phyloP scores from a whole-genome alignment of 208 protist genomes.

The Leptomonas pyrrhocoris region DNA sequence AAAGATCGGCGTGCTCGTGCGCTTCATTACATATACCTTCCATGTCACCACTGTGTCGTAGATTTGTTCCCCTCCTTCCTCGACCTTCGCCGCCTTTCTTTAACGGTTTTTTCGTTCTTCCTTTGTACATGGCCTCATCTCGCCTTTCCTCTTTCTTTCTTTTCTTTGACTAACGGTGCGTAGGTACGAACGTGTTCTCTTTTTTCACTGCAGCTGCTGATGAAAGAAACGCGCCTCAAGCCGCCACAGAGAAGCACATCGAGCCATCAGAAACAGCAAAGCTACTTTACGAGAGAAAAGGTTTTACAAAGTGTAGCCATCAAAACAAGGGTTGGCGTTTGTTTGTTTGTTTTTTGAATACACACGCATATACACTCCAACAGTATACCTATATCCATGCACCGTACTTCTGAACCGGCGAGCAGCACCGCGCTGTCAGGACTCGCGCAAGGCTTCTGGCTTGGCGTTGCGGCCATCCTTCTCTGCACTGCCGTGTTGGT shows the following conservation, averaged over 20 bases:
- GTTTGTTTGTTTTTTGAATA: too few species aligned
- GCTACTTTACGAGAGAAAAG: too few species aligned
- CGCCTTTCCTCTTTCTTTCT: slow-evolving; percentile 15
- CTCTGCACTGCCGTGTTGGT: not conserved
- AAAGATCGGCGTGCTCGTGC: not conserved
- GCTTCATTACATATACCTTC: too few species aligned
- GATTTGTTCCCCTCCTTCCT: slow-evolving; percentile 7
- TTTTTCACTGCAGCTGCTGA: not conserved
- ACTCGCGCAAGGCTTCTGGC: not conserved
- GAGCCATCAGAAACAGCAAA: too few species aligned
- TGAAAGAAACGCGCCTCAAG: too few species aligned
- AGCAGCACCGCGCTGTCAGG: not conserved
- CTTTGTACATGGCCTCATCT: not conserved
- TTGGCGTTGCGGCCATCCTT: slow-evolving; percentile 8
- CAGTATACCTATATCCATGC: not conserved
- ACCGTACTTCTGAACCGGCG: not conserved
- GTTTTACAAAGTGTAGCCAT: too few species aligned
- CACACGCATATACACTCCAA: too few species aligned
- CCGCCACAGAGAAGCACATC: too few species aligned
- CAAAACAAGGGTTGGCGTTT: too few species aligned
- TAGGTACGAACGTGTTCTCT: not conserved
- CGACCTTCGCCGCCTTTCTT: not conserved
- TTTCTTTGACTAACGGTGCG: not conserved
- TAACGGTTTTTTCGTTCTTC: not conserved
- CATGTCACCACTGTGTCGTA: too few species aligned